phyloP scores from a whole-genome alignment of 2,329 filamentous ascomycete genomes.

The Penicillium sp. region DNA sequence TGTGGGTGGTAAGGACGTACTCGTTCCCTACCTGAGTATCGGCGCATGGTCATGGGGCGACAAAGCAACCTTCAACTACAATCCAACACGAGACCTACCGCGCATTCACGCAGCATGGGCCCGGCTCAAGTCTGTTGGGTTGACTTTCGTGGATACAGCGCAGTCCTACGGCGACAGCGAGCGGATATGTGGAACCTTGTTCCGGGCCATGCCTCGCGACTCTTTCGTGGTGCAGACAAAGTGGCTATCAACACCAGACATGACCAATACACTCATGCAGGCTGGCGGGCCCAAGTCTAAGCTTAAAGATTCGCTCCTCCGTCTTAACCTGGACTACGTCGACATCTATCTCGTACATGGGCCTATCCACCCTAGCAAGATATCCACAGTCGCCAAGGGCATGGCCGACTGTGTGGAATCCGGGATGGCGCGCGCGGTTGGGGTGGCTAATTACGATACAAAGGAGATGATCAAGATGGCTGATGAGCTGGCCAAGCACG shows the following conservation, averaged over 20 bases:
- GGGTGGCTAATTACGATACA: constrained; percentile 47
- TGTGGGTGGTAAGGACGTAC: constrained; percentile 24
- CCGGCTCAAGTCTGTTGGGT: constrained; percentile 35
- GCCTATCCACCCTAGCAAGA: constrained; percentile 43
- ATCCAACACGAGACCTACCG: constrained; percentile 35
- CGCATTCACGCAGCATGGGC: constrained; percentile 42
- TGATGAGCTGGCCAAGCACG: constrained; percentile 40
- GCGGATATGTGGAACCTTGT: constrained; percentile 43
- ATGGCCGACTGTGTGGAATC: constrained; percentile 46
- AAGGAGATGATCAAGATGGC: constrained; percentile 47
- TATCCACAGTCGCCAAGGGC: constrained; percentile 43
- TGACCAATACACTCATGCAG: constrained; percentile 36
- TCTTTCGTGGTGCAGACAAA: constrained; percentile 46
- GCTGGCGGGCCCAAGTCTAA: constrained; percentile 36
- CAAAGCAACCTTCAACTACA: constrained; percentile 34
- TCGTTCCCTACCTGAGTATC: constrained; percentile 29
- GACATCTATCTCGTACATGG: constrained; percentile 49
- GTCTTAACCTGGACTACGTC: constrained; percentile 44
- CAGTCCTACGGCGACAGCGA: constrained; percentile 47
- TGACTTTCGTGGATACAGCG: constrained; percentile 49
- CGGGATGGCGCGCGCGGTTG: constrained; percentile 44
- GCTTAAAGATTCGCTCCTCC: constrained; percentile 40
- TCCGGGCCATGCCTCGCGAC: constrained; percentile 37
- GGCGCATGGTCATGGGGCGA: constrained; percentile 35
- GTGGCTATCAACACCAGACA: constrained; percentile 36